Evolutionary conservation across 805 yeast species (phyloP).

Genomic region (Dipodascus geniculatus): DNA sequence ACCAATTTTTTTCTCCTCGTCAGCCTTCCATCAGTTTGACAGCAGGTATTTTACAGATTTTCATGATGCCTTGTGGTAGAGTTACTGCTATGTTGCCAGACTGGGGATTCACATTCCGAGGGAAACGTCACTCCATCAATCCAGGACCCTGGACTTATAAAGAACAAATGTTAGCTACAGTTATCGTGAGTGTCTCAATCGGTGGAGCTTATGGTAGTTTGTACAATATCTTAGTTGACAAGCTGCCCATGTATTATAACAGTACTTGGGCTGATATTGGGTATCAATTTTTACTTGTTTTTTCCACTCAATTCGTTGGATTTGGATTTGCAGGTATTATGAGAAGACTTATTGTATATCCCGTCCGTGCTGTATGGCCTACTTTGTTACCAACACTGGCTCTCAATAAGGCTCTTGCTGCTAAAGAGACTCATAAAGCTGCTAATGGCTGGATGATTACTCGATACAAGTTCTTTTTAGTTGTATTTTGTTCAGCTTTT

Average conservation of each 20-base stretch:
- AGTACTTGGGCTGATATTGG: conserved; percentile 29
- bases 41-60: conserved; percentile 40
- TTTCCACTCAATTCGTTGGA: conserved; percentile 52
- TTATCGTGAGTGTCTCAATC: conserved; percentile 27
- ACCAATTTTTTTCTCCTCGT: conserved; percentile 37
- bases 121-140: conserved; percentile 34
- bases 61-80: conserved; percentile 49
- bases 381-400: conserved; percentile 36
- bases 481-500: conserved; percentile 33
- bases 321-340: conserved; percentile 56
- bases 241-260: conserved; percentile 8
- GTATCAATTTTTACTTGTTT: conserved; percentile 39
- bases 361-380: conserved; percentile 44
- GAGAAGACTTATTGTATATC: conserved; percentile 46
- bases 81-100: conserved; percentile 32
- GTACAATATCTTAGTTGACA: conserved; percentile 11
- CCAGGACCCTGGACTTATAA: conserved; percentile 55
- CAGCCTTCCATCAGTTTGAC: conserved; percentile 38
- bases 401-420: conserved; percentile 36
- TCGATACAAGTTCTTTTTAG: conserved; percentile 37
- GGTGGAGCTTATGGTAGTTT: conserved; percentile 5
- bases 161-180: conserved; percentile 53
- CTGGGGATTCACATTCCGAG: conserved; percentile 30
- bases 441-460: conserved; percentile 51
- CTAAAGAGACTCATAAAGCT: conserved; percentile 29